A percentile compares a stretch with the other conserved stretches of the same genome.
Evolutionary conservation across 1,284 basidiomycete genomes (phyloP).

Genomic region (Sanghuangporus weigelae): DNA sequence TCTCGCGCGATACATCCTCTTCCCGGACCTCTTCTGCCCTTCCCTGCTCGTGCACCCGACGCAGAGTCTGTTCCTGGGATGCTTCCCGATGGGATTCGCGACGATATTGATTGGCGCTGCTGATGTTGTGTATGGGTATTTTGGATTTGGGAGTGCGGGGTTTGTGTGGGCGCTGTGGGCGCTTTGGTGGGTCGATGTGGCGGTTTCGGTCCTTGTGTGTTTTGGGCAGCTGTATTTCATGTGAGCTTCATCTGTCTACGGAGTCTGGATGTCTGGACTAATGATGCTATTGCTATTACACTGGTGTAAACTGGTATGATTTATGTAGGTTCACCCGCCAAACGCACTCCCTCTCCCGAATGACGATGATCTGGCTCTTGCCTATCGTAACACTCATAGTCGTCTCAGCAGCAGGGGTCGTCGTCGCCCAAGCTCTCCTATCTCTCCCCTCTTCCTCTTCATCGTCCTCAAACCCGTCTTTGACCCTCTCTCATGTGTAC

Average conservation of each 20-base stretch:
- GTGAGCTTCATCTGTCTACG: slow-evolving; percentile 31
- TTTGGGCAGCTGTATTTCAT: slow-evolving; percentile 65
- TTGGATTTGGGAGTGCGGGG: slow-evolving; percentile 43
- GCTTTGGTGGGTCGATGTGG: slow-evolving; percentile 71
- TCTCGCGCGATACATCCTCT: slow-evolving; percentile 47
- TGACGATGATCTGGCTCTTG: slow-evolving; percentile 62
- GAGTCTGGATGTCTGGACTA: too few relatives aligned
- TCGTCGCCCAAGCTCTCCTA: slow-evolving; percentile 49
- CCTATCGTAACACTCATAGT: slow-evolving; percentile 72
- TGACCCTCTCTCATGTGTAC: slow-evolving; percentile 22
- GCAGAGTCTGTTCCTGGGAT: slow-evolving; percentile 64
- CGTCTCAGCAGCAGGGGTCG: slow-evolving; percentile 56
- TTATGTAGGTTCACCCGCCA: slow-evolving; percentile 56
- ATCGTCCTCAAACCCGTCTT: slow-evolving; percentile 28
- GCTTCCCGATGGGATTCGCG: slow-evolving; percentile 65
- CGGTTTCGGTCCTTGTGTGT: slow-evolving; percentile 53
- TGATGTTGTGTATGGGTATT: slow-evolving; percentile 36
- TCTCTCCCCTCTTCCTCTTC: slow-evolving; percentile 25
- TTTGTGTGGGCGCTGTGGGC: slow-evolving; percentile 64
- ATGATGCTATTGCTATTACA: too few relatives aligned
- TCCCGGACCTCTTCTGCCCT: slow-evolving; percentile 46
- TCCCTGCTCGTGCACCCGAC: slow-evolving; percentile 54
- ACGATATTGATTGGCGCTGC: slow-evolving; percentile 56
- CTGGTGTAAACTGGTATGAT: not conserved
- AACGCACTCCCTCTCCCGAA: slow-evolving; percentile 45